Evolutionary conservation across 139 green algal species (phyloP).

Genomic region (Chlorella sorokiniana): DNA sequence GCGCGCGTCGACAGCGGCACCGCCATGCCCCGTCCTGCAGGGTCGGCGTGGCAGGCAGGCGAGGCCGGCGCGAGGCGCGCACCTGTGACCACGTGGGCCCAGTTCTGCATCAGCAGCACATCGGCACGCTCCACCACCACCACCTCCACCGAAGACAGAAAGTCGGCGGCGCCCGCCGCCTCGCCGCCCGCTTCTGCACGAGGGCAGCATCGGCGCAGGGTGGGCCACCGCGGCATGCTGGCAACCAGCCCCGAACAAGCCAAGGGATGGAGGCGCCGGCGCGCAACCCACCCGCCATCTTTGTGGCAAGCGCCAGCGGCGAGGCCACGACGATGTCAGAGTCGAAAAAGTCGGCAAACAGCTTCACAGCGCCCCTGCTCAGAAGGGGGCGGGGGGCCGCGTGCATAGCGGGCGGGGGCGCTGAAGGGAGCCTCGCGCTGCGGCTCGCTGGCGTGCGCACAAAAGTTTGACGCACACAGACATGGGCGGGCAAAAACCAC

Average conservation of each 20-base stretch:
- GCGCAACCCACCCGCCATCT: slow-evolving; percentile 43
- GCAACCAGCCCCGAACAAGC: too few species aligned
- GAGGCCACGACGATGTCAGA: slow-evolving; percentile 95
- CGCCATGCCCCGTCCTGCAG: background rate
- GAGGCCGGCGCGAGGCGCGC: background rate
- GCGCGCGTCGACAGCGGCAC: too few species aligned
- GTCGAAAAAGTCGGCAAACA: slow-evolving; percentile 87
- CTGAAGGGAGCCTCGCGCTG: too few species aligned
- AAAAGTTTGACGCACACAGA: too few species aligned
- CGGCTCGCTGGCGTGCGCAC: too few species aligned
- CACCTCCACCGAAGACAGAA: slow-evolving; percentile 93
- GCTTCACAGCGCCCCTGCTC: slow-evolving; percentile 61
- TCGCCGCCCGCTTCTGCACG: slow-evolving; percentile 10
- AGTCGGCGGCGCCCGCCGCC: slow-evolving; percentile 68
- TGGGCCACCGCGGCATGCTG: too few species aligned
- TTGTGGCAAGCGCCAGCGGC: slow-evolving; percentile 87
- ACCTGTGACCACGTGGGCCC: slow-evolving; percentile 74
- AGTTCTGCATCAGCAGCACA: slow-evolving; percentile 94
- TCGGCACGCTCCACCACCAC: slow-evolving; percentile 85
- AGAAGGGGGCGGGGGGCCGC: background rate
- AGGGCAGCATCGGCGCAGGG: background rate
- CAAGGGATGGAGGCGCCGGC: background rate
- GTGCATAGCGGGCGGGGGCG: too few species aligned
- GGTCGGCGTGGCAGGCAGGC: background rate
- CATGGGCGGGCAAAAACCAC: too few species aligned